These are phyloP conservation scores for Pestalotiopsis sp. DNA, from an alignment of 2,329 filamentous ascomycete species.

Conservation along the genomic window DNA sequence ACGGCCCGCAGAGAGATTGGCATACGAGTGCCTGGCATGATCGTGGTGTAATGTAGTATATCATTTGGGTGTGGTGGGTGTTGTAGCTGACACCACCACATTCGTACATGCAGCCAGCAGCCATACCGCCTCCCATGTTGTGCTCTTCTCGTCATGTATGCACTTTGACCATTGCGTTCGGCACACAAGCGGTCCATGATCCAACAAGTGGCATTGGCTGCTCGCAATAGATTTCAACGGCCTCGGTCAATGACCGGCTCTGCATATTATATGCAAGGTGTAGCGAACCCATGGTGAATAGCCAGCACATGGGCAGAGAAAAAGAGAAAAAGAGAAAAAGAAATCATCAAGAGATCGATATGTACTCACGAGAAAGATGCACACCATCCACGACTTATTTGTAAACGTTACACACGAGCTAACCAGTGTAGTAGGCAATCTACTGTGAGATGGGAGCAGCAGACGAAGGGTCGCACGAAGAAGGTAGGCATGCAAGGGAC, in stretches of 20 bases:
- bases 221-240: background rate
- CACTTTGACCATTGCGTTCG: background rate
- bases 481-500: conserved; percentile 7
- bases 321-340: background rate
- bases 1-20: background rate
- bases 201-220: background rate
- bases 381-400: background rate
- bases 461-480: background rate
- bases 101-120: background rate
- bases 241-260: background rate
- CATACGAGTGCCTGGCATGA: background rate
- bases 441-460: background rate
- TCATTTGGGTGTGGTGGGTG: background rate
- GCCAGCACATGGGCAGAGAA: background rate
- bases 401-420: background rate
- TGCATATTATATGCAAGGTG: background rate
- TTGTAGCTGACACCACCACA: background rate
- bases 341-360: background rate
- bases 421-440: background rate
- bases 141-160: background rate
- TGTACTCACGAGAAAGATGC: background rate
- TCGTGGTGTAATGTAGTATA: background rate
- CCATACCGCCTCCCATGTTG: background rate
- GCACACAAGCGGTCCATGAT: background rate
- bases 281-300: background rate